A percentile compares a stretch with the other conserved stretches of the same genome.
phyloP scores from a whole-genome alignment of 2,329 filamentous ascomycete genomes.

The Hypoxylon rubiginosum region DNA sequence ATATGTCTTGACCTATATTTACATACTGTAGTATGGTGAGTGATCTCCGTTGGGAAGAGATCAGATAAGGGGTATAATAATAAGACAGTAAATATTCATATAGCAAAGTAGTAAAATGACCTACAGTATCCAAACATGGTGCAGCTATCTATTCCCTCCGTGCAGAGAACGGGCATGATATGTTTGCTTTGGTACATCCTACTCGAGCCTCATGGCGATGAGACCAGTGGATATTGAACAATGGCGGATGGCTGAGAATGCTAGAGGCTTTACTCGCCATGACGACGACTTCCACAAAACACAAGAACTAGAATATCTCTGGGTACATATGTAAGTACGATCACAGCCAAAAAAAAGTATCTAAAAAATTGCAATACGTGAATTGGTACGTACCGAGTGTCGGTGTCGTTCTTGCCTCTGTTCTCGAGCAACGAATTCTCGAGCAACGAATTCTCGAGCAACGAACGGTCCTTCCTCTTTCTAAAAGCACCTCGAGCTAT shows the following conservation, averaged over 20 bases:
- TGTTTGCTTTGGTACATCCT: not conserved
- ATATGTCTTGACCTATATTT: conserved; percentile 3
- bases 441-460: no score
- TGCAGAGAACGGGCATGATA: not conserved
- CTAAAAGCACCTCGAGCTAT: not conserved
- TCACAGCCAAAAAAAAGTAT: no score
- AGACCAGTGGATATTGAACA: not conserved
- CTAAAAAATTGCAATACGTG: not conserved
- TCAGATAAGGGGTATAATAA: not conserved
- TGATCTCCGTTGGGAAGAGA: not conserved
- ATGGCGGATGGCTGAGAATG: not conserved
- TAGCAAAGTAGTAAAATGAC: not conserved
- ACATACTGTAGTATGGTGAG: not conserved
- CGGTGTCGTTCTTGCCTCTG: not conserved
- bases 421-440: no score
- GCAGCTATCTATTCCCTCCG: not conserved
- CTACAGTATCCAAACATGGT: not conserved
- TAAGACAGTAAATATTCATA: conserved; percentile 4
- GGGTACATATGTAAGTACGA: no score
- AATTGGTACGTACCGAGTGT: not conserved
- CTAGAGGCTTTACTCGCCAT: no score
- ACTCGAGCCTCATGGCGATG: not conserved
- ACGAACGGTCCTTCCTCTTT: not conserved
- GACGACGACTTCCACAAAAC: not conserved
- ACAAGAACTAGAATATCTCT: not conserved